Conservation (phyloP, 1,284 basidiomycete species). For the Sparassis latifolia region DNA sequence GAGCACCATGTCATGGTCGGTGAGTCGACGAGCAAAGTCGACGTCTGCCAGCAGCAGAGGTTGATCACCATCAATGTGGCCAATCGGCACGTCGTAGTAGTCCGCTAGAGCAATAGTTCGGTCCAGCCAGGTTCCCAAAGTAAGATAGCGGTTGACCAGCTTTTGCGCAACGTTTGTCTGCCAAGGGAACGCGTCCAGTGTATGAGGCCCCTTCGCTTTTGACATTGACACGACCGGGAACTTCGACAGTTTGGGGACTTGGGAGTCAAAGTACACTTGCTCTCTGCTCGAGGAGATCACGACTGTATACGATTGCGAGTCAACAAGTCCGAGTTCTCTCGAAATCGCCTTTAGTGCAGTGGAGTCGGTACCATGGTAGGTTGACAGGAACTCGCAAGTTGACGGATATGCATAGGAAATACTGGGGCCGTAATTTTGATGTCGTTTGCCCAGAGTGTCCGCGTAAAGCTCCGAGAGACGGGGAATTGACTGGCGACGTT, state of each 20-base stretch:
- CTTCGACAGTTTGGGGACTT: constrained; percentile 67
- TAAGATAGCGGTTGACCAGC: constrained; percentile 83
- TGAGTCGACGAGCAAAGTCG: constrained; percentile 82
- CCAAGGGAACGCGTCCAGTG: constrained; percentile 75
- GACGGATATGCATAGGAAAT: constrained; percentile 64
- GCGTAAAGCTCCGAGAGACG: constrained; percentile 73
- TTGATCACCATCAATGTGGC: constrained; percentile 88
- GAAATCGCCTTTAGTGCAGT: constrained; percentile 85
- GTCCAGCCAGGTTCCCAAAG: constrained; percentile 75
- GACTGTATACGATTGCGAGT: constrained; percentile 68
- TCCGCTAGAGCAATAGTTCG: constrained; percentile 79
- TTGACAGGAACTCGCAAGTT: constrained; percentile 63
- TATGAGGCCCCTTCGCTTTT: constrained; percentile 67
- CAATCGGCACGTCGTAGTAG: constrained; percentile 91
- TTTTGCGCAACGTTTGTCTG: constrained; percentile 66
- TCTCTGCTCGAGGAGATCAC: constrained; percentile 87
- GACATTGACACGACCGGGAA: constrained; percentile 90
- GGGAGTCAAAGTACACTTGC: constrained; percentile 77
- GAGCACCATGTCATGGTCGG: constrained; percentile 84
- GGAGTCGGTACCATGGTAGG: constrained; percentile 76
- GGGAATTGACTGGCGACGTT: constrained; percentile 76
- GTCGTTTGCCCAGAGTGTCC: constrained; percentile 46
- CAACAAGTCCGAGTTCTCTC: constrained; percentile 76
- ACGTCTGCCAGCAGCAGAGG: constrained; percentile 86
- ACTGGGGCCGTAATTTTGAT: constrained; percentile 32